Percentiles rank a stretch among this genome's conserved stretches.
Conservation (phyloP, 768 basidiomycete species). For the Macrolepiota albuminosa region DNA sequence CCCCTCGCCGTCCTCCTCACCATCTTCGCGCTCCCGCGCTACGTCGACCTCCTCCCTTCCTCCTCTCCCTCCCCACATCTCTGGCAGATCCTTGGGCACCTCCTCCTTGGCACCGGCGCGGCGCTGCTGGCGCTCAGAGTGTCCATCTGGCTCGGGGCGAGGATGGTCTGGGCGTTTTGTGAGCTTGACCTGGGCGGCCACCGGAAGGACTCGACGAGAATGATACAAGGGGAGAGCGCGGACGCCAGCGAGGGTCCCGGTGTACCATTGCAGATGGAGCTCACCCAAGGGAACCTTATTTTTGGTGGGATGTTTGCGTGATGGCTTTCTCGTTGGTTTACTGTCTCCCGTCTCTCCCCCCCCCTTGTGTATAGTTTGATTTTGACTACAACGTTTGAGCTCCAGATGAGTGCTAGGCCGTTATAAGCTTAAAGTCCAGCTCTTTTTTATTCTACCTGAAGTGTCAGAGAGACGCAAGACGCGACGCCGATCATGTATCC, state of each 20-base stretch:
- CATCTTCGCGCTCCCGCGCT: constrained; percentile 7
- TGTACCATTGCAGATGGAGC: background rate
- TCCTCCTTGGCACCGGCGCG: background rate
- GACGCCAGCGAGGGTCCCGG: background rate
- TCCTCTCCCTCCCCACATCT: background rate
- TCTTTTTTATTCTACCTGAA: no score
- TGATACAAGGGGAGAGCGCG: background rate
- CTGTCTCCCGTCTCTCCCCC: no score
- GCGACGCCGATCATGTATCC: no score
- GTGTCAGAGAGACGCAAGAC: no score
- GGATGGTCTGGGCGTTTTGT: constrained; percentile 9
- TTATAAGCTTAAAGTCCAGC: no score
- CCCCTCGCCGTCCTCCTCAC: constrained; percentile 10
- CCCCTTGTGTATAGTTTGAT: no score
- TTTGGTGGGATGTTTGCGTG: background rate
- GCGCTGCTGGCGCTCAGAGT: constrained; percentile 2
- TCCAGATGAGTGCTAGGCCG: no score
- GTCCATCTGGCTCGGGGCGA: constrained; percentile 9
- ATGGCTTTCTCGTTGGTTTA: background rate
- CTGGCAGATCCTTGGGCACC: background rate
- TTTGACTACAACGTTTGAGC: no score
- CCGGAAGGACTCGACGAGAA: background rate
- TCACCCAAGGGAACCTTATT: constrained; percentile 9
- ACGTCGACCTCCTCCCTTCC: background rate
- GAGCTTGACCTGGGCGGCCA: constrained; percentile 9